Evolutionary conservation across 2,329 filamentous ascomycete genomes (phyloP).

Genomic region (Beauveria bassiana): DNA sequence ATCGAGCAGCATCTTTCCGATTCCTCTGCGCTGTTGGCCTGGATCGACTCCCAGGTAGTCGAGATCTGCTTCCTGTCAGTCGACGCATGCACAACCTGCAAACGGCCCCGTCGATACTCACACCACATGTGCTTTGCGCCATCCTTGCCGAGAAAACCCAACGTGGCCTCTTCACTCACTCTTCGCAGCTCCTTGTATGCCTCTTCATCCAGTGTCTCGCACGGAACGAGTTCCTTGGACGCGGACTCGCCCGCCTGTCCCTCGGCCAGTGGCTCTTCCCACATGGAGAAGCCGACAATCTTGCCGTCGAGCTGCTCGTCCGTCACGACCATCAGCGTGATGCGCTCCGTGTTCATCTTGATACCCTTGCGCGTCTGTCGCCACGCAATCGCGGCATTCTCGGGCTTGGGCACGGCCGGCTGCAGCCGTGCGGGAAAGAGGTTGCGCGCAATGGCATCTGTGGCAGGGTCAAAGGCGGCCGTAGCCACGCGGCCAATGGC

Average conservation of each 20-base stretch:
- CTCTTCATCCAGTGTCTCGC: slow-evolving; percentile 13
- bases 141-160: slow-evolving; percentile 13
- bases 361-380: slow-evolving; percentile 13
- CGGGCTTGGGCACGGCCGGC: background rate
- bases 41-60: slow-evolving; percentile 16
- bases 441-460: slow-evolving; percentile 13
- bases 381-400: slow-evolving; percentile 12
- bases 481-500: slow-evolving; percentile 18
- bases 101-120: slow-evolving; percentile 6
- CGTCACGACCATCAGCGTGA: slow-evolving; percentile 16
- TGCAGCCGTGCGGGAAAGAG: slow-evolving; percentile 14
- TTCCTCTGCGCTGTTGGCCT: slow-evolving; percentile 14
- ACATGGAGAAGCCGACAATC: slow-evolving; percentile 17
- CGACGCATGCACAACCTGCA: background rate
- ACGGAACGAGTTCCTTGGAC: background rate
- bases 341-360: slow-evolving; percentile 10
- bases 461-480: slow-evolving; percentile 18
- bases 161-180: slow-evolving; percentile 4
- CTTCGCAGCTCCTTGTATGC: slow-evolving; percentile 12
- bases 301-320: slow-evolving; percentile 10
- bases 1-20: slow-evolving; percentile 14
- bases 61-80: slow-evolving; percentile 10
- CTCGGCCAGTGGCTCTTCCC: slow-evolving; percentile 13
- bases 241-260: slow-evolving; percentile 8
- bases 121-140: slow-evolving; percentile 14